Percentiles rank a stretch among this genome's conserved stretches.
phyloP scores from a whole-genome alignment of 106 monocot genomes.

The Allium cepa region DNA sequence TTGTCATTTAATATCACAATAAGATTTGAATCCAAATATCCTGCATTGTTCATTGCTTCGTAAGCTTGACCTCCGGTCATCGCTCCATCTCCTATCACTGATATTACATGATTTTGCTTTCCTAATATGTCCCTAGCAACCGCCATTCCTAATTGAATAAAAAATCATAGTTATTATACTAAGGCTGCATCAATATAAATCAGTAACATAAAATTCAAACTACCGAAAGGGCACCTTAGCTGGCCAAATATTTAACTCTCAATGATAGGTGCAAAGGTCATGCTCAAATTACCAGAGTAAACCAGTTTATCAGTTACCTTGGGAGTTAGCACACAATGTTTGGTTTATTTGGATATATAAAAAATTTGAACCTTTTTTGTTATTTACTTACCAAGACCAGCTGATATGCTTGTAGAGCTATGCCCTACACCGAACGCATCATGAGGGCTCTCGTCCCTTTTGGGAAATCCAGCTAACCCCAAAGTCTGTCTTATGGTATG shows the following conservation, averaged over 20 bases:
- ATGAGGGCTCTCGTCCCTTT: conserved; percentile 73
- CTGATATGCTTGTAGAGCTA: conserved; percentile 90
- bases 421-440: conserved; percentile 93
- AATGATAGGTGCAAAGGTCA: conserved; percentile 6
- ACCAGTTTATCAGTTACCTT: too few species aligned
- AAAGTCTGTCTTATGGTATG: conserved; percentile 74
- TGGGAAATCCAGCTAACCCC: conserved; percentile 79
- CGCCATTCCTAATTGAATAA: conserved; percentile 62
- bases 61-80: conserved; percentile 94
- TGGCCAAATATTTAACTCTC: too few species aligned
- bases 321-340: too few species aligned
- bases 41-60: conserved; percentile 90
- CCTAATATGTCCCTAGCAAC: conserved; percentile 73
- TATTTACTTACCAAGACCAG: conserved; percentile 48
- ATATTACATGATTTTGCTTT: conserved; percentile 68
- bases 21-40: conserved; percentile 65
- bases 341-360: too few species aligned
- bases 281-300: background rate
- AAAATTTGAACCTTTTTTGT: too few species aligned
- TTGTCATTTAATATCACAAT: conserved; percentile 84
- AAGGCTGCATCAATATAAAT: too few species aligned
- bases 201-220: too few species aligned
- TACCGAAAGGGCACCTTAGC: too few species aligned
- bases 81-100: conserved; percentile 92
- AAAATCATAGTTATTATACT: conserved; percentile 14